Evolutionary conservation across 306 rosid genomes (phyloP).

Genomic region (Trifolium dubium): DNA sequence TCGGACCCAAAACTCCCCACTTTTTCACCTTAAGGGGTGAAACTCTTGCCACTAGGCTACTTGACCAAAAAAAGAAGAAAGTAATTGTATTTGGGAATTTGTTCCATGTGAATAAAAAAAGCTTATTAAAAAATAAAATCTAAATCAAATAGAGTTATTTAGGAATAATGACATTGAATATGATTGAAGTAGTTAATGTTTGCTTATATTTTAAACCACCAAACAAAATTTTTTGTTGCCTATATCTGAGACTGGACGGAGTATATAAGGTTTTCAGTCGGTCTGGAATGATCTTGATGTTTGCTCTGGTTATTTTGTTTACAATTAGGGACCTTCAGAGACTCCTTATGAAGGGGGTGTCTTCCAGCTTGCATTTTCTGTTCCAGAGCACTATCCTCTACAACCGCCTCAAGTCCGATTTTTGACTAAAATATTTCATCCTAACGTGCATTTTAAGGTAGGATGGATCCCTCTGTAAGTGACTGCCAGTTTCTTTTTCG

Average conservation of each 20-base stretch:
- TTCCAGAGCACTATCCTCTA: slow-evolving; percentile 92
- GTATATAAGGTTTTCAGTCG: not conserved
- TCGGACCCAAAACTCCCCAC: too few relatives aligned
- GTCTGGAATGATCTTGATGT: slow-evolving; percentile 20
- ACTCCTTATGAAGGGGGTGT: slow-evolving; percentile 96
- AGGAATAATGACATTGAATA: not conserved
- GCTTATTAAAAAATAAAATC: too few relatives aligned
- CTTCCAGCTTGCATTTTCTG: slow-evolving; percentile 93
- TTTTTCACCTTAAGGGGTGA: too few relatives aligned
- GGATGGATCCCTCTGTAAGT: slow-evolving; percentile 13
- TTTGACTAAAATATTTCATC: slow-evolving; percentile 95
- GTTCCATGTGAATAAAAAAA: not conserved
- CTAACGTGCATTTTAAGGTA: slow-evolving; percentile 98
- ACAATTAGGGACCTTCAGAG: slow-evolving; percentile 89
- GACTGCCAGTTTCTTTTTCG: not conserved
- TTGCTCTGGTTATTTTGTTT: slow-evolving; percentile 31
- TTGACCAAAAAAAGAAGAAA: not conserved
- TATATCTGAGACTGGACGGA: not conserved
- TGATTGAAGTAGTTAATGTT: not conserved
- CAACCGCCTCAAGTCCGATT: slow-evolving; percentile 99
- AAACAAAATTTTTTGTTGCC: not conserved
- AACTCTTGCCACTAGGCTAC: too few relatives aligned
- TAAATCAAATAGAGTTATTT: too few relatives aligned
- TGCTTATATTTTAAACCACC: too few relatives aligned
- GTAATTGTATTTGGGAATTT: not conserved